A percentile compares a stretch with the other conserved stretches of the same genome.
phyloP scores from a whole-genome alignment of 441 rosid genomes.

The Euphorbia schlechtendalii region DNA sequence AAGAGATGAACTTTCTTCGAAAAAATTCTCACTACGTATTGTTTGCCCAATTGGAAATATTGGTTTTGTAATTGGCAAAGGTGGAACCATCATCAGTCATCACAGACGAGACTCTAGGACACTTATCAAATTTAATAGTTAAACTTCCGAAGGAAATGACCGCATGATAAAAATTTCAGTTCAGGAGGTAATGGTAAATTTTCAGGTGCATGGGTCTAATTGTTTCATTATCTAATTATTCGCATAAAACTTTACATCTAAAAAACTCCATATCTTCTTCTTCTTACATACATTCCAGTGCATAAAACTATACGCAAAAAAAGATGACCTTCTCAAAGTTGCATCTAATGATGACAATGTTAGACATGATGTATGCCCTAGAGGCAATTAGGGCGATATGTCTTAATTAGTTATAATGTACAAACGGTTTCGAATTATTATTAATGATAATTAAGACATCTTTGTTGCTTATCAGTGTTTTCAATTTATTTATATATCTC shows the following conservation, averaged over 20 bases:
- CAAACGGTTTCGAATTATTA: too few relatives aligned
- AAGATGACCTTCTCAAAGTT: slow-evolving; percentile 83
- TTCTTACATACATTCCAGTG: slow-evolving; percentile 41
- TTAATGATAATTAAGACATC: too few relatives aligned
- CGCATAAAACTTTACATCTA: not conserved
- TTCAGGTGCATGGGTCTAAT: not conserved
- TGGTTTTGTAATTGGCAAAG: slow-evolving; percentile 85
- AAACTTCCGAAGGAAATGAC: slow-evolving; percentile 75
- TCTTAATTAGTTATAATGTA: too few relatives aligned
- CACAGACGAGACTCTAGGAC: slow-evolving; percentile 84
- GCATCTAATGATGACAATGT: too few relatives aligned
- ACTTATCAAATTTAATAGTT: slow-evolving; percentile 72
- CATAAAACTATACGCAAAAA: slow-evolving; percentile 81
- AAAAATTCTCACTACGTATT: slow-evolving; percentile 73
- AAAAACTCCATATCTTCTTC: slow-evolving; percentile 10
- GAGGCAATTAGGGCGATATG: too few relatives aligned
- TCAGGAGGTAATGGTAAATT: slow-evolving; percentile 49
- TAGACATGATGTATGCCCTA: too few relatives aligned
- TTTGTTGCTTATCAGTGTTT: too few relatives aligned
- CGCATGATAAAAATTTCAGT: slow-evolving; percentile 72
- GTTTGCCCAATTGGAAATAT: slow-evolving; percentile 75
- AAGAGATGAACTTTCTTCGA: slow-evolving; percentile 65
- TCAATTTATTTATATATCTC: too few relatives aligned
- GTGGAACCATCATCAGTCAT: slow-evolving; percentile 83
- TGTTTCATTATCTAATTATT: not conserved